Base-by-base conservation (phyloP, 1,284 basidiomycete species). In the Sporisorium exsertum region DNA sequence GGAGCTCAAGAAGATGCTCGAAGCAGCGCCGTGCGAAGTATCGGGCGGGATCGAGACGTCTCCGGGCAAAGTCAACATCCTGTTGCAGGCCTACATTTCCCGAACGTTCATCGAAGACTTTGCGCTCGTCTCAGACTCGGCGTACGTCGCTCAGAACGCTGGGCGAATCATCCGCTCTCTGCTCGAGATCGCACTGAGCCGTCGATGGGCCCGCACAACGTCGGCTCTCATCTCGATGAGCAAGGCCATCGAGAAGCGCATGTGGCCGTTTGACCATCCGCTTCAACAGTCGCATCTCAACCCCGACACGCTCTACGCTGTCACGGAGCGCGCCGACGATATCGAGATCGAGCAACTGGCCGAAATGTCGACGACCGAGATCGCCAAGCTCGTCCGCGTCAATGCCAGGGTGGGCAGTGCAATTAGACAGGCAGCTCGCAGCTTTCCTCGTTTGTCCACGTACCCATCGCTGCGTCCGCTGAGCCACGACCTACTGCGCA, bases 201-300 rank as follows among this genome's bases (percentile, higher is more conserved):
- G 90, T 74, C 94, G 94, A 84, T 97, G 93, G 93, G 94, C 95
- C 0, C 91, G 89, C 72, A 91, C 91, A 27, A 90, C 93, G 8
- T 88, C 89, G 1, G 91, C 93, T 24, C 89, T 99, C 26, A 92
- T 97, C 88, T 91, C 92, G 20, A 90, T 99, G 87, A 94, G 94
- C 88, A 99, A 98, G 87, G 83, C 86, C 13, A 86, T 87, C 61
- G 87, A 87, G 62, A 85, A 93, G 81, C 91, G 94, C 20, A 87
- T 97, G 81, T 99, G 97, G 97, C 94, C 95, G 0, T 98, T 93
- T 85, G 93, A 96, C 58, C 94, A 99, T 76, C 97, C 96, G 5
- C 87, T 99, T 13, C 62, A 67, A 35, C 78, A 80, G 90, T 88
- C 75, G 94, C 97, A 85, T 91, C 93, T 83, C 84, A 67, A 72